Evolutionary conservation across 2,329 filamentous ascomycete species (phyloP).

Genomic region (Cladophialophora yegresii): DNA sequence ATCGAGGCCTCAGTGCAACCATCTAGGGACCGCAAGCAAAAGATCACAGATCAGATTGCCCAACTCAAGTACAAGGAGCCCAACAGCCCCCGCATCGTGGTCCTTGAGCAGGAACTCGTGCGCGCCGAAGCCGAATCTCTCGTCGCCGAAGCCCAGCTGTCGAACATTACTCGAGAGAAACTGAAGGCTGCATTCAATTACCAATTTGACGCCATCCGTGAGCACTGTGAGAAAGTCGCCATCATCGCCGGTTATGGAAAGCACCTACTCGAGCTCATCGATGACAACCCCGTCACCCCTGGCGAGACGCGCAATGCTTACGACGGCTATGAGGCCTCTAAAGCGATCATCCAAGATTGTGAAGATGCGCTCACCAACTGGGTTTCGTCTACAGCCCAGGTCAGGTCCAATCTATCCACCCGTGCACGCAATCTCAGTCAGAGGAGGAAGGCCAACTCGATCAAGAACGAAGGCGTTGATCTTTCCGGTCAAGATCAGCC

Average conservation of each 20-base stretch:
- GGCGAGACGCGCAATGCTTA: constrained; percentile 95
- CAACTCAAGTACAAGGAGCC: constrained; percentile 99
- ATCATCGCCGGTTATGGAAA: constrained; percentile 98
- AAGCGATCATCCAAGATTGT: constrained; percentile 98
- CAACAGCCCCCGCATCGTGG: constrained; percentile 94
- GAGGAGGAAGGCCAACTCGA: constrained; percentile 73
- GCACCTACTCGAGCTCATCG: constrained; percentile 93
- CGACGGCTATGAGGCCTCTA: constrained; percentile 97
- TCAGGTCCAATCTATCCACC: constrained; percentile 81
- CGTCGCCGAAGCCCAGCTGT: constrained; percentile 94
- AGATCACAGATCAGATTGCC: constrained; percentile 97
- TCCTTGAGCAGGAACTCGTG: constrained; percentile 97
- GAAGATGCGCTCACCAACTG: constrained; percentile 97
- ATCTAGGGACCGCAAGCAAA: constrained; percentile 98
- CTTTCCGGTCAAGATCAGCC: constrained; percentile 80
- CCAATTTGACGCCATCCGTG: constrained; percentile 94
- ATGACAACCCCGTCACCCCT: constrained; percentile 94
- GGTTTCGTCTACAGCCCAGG: constrained; percentile 86
- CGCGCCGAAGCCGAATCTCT: constrained; percentile 98
- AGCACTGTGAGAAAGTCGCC: constrained; percentile 97
- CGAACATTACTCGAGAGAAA: constrained; percentile 99
- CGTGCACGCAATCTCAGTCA: constrained; percentile 86
- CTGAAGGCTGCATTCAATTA: constrained; percentile 97
- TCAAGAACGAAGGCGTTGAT: constrained; percentile 65
- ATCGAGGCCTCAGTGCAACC: constrained; percentile 98